Conservation (phyloP, 345 rosid species). For the Arabidopsis arenosa region DNA sequence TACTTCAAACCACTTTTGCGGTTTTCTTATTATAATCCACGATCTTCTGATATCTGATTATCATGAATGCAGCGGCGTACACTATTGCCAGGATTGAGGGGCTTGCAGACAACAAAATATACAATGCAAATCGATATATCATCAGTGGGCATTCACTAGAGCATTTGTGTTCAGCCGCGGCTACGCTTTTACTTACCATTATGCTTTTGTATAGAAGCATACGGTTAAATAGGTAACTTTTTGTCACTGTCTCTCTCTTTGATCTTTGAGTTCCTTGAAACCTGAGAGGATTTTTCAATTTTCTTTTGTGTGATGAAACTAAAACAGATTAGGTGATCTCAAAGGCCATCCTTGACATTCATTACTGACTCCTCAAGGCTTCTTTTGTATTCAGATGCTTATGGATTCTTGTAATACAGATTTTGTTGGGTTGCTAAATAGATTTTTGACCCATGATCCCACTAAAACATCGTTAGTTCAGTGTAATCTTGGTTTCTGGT, state of each 20-base stretch:
- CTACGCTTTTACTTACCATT: constrained; percentile 59
- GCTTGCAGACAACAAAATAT: constrained; percentile 50
- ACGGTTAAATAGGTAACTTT: constrained; percentile 67
- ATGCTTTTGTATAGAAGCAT: constrained; percentile 74
- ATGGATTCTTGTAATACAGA: background rate
- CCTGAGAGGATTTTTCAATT: constrained; percentile 7
- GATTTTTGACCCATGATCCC: constrained; percentile 4
- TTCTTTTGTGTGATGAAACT: constrained; percentile 36
- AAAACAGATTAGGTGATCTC: constrained; percentile 60
- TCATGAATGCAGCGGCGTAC: constrained; percentile 55
- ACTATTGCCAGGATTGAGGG: constrained; percentile 65
- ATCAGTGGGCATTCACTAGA: constrained; percentile 84
- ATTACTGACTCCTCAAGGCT: background rate
- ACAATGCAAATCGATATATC: constrained; percentile 13
- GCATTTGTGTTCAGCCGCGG: constrained; percentile 67
- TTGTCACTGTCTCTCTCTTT: background rate
- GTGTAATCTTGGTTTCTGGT: constrained; percentile 9
- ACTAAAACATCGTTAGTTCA: background rate
- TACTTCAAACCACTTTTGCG: background rate
- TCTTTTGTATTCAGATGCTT: constrained; percentile 1
- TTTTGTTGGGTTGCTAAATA: constrained; percentile 14
- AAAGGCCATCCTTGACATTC: constrained; percentile 60
- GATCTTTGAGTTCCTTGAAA: constrained; percentile 10
- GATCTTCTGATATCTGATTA: background rate
- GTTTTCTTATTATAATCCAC: background rate